Conservation (phyloP, 805 yeast genomes). For the Sugiyamaella mastotermitis region DNA sequence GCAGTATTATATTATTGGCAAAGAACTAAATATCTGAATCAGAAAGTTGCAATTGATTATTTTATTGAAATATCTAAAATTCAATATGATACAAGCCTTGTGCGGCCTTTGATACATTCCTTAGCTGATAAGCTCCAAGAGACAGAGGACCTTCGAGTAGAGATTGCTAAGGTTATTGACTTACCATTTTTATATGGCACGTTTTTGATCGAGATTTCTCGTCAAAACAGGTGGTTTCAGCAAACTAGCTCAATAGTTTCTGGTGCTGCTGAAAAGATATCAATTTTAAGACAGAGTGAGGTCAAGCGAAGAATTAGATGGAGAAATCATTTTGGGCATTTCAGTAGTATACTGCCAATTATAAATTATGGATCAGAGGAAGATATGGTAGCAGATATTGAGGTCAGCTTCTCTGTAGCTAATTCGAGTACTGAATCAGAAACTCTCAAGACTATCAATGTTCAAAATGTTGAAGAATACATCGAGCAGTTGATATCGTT, state of each 20-base stretch:
- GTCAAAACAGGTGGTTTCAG: slow-evolving; percentile 28
- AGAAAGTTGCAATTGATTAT: slow-evolving; percentile 5
- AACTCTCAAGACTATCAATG: no score
- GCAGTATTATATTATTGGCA: slow-evolving; percentile 12
- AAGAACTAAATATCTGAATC: slow-evolving; percentile 3
- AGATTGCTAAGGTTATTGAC: slow-evolving; percentile 30
- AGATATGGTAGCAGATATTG: slow-evolving; percentile 14
- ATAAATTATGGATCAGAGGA: neutral
- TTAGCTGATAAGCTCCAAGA: slow-evolving; percentile 21
- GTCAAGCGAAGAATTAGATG: slow-evolving; percentile 50
- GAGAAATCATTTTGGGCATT: slow-evolving; percentile 52
- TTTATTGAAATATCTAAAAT: slow-evolving; percentile 21
- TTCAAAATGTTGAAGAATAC: slow-evolving; percentile 21
- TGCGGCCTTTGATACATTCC: slow-evolving; percentile 24
- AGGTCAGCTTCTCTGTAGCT: slow-evolving; percentile 16
- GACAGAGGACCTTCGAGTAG: slow-evolving; percentile 26
- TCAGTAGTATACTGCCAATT: slow-evolving; percentile 1
- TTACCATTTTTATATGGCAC: slow-evolving; percentile 34
- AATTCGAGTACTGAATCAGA: slow-evolving; percentile 7
- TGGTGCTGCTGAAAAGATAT: slow-evolving; percentile 46
- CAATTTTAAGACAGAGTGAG: slow-evolving; percentile 53
- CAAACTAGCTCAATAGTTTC: slow-evolving; percentile 18
- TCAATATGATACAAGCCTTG: slow-evolving; percentile 25
- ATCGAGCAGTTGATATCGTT: slow-evolving; percentile 18
- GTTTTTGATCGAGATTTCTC: slow-evolving; percentile 28